phyloP scores from a whole-genome alignment of 1,139 yeast species.

The Yamadazyma spencermartinsiae region DNA sequence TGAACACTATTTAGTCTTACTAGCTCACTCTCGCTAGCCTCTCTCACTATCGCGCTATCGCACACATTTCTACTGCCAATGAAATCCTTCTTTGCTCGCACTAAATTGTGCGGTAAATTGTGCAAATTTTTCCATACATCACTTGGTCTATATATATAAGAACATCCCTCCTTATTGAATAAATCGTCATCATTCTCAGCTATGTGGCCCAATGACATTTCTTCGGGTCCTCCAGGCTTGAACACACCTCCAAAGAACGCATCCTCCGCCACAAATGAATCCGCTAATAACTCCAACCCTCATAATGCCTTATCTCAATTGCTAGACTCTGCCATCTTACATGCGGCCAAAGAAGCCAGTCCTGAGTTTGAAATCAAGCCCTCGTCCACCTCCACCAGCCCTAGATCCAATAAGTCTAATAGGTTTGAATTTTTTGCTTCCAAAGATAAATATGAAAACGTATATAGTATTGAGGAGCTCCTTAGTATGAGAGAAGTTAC shows the following conservation, averaged over 20 bases:
- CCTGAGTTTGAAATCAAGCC: slow-evolving; percentile 33
- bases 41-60: too few relatives aligned
- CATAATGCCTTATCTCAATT: slow-evolving; percentile 44
- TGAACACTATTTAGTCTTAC: too few relatives aligned
- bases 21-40: too few relatives aligned
- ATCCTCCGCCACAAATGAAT: background rate
- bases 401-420: slow-evolving; percentile 14
- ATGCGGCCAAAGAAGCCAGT: slow-evolving; percentile 49
- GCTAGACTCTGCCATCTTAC: slow-evolving; percentile 45
- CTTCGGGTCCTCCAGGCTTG: too few relatives aligned
- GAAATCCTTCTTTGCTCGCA: too few relatives aligned
- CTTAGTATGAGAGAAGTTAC: slow-evolving; percentile 38
- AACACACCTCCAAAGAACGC: background rate
- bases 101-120: too few relatives aligned
- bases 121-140: too few relatives aligned
- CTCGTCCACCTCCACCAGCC: slow-evolving; percentile 14
- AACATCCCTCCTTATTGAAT: too few relatives aligned
- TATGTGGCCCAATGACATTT: too few relatives aligned
- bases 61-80: too few relatives aligned
- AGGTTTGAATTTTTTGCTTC: slow-evolving; percentile 13
- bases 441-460: slow-evolving; percentile 17
- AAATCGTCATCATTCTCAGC: too few relatives aligned
- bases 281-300: slow-evolving; percentile 15
- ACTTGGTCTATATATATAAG: too few relatives aligned
- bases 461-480: slow-evolving; percentile 43